Conservation (phyloP, 2,329 filamentous ascomycete species). For the Colletotrichum eremochloae region DNA sequence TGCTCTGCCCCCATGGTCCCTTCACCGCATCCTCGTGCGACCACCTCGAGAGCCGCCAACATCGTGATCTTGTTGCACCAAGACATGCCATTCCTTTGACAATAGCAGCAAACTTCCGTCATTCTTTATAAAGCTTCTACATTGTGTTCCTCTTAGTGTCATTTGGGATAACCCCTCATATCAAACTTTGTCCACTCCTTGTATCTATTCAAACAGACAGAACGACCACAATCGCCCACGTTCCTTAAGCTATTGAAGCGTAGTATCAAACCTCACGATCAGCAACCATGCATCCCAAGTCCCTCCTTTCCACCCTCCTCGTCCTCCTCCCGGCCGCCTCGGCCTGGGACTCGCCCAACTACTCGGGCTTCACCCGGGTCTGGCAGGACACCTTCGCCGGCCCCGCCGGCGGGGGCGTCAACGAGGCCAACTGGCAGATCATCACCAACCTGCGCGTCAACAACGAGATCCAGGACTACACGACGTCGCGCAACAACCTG, state of each 20-base stretch:
- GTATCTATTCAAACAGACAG: not conserved
- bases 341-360: slow-evolving; percentile 55
- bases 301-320: slow-evolving; percentile 38
- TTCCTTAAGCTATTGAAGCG: slow-evolving; percentile 17
- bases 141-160: slow-evolving; percentile 1
- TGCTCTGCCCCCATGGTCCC: slow-evolving; percentile 30
- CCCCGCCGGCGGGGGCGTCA: slow-evolving; percentile 50
- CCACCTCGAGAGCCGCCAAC: not conserved
- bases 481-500: slow-evolving; percentile 58
- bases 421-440: slow-evolving; percentile 58
- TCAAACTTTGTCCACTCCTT: slow-evolving; percentile 5
- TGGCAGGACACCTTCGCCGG: slow-evolving; percentile 62
- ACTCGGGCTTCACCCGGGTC: slow-evolving; percentile 54
- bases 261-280: slow-evolving; percentile 1
- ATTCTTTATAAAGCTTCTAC: slow-evolving; percentile 21
- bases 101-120: not conserved
- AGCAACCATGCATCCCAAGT: slow-evolving; percentile 30
- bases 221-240: not conserved
- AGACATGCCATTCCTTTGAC: slow-evolving; percentile 36
- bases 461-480: slow-evolving; percentile 64
- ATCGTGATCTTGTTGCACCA: slow-evolving; percentile 36
- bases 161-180: not conserved
- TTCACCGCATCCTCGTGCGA: slow-evolving; percentile 17
- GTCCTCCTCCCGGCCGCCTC: slow-evolving; percentile 50
- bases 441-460: slow-evolving; percentile 62